Evolutionary conservation across 73 alveolate genomes (phyloP).

Genomic region (Paramecium sexaurelia): DNA sequence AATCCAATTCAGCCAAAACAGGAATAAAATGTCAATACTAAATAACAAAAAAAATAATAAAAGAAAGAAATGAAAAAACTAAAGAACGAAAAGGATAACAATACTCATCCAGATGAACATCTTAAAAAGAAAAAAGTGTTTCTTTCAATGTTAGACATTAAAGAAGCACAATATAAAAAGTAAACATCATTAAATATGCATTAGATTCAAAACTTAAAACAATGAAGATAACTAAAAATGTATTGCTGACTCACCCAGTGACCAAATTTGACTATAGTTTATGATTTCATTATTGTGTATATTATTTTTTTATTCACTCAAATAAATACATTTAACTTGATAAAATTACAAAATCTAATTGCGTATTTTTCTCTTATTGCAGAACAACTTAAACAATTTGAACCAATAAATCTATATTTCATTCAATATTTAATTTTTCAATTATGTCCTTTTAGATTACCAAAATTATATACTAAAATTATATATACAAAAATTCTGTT

Average conservation of each 20-base stretch:
- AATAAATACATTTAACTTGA: background rate
- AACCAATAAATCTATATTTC: constrained; percentile 40
- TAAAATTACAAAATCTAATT: constrained; percentile 12
- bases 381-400: background rate
- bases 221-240: background rate
- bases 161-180: background rate
- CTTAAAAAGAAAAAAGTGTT: background rate
- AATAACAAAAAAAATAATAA: background rate
- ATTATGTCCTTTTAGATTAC: constrained; percentile 38
- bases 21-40: background rate
- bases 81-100: background rate
- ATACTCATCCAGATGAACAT: background rate
- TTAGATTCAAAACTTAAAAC: background rate
- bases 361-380: background rate
- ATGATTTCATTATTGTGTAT: background rate
- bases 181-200: background rate
- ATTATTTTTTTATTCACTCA: background rate
- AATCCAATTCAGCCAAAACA: background rate
- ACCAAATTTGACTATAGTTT: background rate
- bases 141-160: constrained; percentile 8
- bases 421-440: constrained; percentile 76
- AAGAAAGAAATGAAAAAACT: background rate
- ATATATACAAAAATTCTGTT: too few relatives aligned
- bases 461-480: constrained; percentile 36
- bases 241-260: background rate